phyloP scores from a whole-genome alignment of 1,284 basidiomycete genomes.

The Cutaneotrichosporon sp. region DNA sequence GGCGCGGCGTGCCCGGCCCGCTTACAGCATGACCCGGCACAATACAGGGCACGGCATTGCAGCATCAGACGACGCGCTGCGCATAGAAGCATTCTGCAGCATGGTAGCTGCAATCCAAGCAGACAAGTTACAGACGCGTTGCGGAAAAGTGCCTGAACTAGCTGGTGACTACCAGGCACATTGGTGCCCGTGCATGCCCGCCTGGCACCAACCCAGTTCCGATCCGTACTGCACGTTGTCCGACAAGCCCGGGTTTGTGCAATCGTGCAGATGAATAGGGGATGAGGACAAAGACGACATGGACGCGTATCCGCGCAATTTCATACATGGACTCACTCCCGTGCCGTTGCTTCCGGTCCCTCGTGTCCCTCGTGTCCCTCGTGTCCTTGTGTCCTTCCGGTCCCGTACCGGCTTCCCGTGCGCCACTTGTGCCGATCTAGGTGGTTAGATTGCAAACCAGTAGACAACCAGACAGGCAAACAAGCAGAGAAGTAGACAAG shows the following conservation, averaged over 20 bases:
- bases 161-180: neutral
- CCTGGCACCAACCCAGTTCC: neutral
- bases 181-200: too few relatives aligned
- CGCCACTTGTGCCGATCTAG: neutral
- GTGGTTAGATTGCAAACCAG: too few relatives aligned
- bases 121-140: neutral
- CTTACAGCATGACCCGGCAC: neutral
- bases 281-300: too few relatives aligned
- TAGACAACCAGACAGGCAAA: too few relatives aligned
- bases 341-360: conserved; percentile 1
- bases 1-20: neutral
- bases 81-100: too few relatives aligned
- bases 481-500: too few relatives aligned
- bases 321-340: neutral
- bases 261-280: too few relatives aligned
- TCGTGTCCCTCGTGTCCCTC: too few relatives aligned
- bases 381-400: neutral
- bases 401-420: conserved; percentile 1
- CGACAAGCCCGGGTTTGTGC: too few relatives aligned
- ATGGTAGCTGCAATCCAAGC: too few relatives aligned
- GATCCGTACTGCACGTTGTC: neutral
- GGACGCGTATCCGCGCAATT: neutral
- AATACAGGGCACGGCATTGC: too few relatives aligned
- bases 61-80: too few relatives aligned
- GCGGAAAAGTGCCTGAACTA: neutral